Evolutionary conservation across 1,284 basidiomycete species (phyloP), one percentile per base, ranked within the genome.

Genomic region (Ceratobasidium sp.): DNA sequence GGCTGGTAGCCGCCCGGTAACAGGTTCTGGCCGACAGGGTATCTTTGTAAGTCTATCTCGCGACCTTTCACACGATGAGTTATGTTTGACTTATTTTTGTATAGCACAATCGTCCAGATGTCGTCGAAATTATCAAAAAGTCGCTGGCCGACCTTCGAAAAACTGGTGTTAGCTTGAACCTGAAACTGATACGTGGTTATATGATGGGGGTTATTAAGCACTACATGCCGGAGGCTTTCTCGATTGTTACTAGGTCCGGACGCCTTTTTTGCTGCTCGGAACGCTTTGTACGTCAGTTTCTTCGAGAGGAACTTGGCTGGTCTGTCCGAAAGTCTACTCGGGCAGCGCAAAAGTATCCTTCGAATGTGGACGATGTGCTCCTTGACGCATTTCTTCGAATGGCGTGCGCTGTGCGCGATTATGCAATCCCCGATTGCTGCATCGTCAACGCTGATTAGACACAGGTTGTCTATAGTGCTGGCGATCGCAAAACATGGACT

Each of bases 251-350:
- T 17, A 5, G 23, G 20, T 70, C 52, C 38, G 68, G 68, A 12
- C 50, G 15, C 9, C 20, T 44, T 26, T 70, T 70, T 46, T 33
- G 56, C 52, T 70, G 68, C 42, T 70, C 68, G 1, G 52, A 70
- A 40, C 50, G 40, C 9, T 56, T 70, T 44, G 42, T 46, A 13
- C 56, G 38, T 5, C 52, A 17, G 13, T 70, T 70, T 20, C 42
- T 70, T 23, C 68, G 38, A 5, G 40, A 40, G 38, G 40, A 40
- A 23, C 54, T 70, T 10, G 54, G 54, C 10, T 70, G 68, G 68
- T 70, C 68, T 59, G 56, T 57, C 42, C 54, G 56, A 57, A 56
- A 56, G 23, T 48, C 68, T 40, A 70, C 68, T 44, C n/a, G 68
- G 15, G 68, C 68, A 44, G 68, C 68, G 2, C 68, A 70, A 23